phyloP scores from a whole-genome alignment of 2,329 filamentous ascomycete genomes.

The Cadophora sp. region DNA sequence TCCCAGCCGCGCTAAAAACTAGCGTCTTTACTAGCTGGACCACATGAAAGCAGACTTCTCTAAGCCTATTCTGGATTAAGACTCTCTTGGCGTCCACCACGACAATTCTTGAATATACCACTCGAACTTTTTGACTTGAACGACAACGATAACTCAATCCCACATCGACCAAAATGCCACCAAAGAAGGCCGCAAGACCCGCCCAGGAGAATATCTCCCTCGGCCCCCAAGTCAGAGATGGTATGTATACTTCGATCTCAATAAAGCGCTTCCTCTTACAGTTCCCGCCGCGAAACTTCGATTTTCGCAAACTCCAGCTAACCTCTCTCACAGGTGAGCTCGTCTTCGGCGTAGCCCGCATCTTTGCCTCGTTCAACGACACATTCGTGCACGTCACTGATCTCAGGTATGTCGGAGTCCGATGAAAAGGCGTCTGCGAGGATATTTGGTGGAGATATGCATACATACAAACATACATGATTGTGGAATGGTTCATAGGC shows the following conservation, averaged over 20 bases:
- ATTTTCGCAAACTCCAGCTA: constrained; percentile 7
- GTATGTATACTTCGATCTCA: constrained; percentile 55
- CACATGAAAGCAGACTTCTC: no score
- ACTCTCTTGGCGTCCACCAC: constrained; percentile 15
- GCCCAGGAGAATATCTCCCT: constrained; percentile 98
- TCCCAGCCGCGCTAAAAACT: neutral
- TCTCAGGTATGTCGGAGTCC: constrained; percentile 78
- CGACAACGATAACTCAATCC: constrained; percentile 8
- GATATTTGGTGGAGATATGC: constrained; percentile 24
- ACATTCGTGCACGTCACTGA: constrained; percentile 96
- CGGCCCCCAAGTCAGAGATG: constrained; percentile 95
- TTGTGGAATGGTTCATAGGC: constrained; percentile 55
- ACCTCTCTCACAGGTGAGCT: constrained; percentile 62
- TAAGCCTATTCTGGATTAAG: no score
- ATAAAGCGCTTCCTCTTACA: neutral
- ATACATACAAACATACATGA: constrained; percentile 29
- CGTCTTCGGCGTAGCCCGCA: constrained; percentile 80
- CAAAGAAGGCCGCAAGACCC: constrained; percentile 86
- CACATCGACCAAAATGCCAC: constrained; percentile 74
- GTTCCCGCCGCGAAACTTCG: neutral
- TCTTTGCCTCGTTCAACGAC: constrained; percentile 77
- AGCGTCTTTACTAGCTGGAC: no score
- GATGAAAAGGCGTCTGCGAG: constrained; percentile 31
- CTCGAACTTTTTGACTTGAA: constrained; percentile 36
- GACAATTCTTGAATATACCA: neutral